phyloP scores from a whole-genome alignment of 306 rosid genomes.

The Ormosia semicastrata region DNA sequence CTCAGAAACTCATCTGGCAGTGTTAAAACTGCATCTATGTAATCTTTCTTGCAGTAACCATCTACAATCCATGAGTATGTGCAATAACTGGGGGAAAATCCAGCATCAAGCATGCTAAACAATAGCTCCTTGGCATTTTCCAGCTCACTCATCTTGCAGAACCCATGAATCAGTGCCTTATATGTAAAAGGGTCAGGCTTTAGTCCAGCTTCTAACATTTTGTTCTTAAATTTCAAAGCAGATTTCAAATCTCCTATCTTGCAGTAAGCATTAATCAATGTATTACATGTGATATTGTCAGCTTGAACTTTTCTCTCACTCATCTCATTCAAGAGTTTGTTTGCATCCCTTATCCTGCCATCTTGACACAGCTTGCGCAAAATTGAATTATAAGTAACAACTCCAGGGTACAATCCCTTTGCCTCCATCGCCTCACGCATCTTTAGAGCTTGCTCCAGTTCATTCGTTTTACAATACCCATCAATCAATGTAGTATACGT shows the following conservation, averaged over 20 bases:
- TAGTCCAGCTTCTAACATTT: constrained; percentile 73
- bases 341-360: constrained; percentile 81
- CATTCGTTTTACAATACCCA: constrained; percentile 71
- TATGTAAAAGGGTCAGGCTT: constrained; percentile 74
- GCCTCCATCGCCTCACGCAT: constrained; percentile 64
- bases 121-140: constrained; percentile 59
- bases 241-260: constrained; percentile 77
- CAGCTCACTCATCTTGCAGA: constrained; percentile 60
- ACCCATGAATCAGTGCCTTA: constrained; percentile 82
- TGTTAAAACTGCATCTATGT: constrained; percentile 53
- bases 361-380: constrained; percentile 72
- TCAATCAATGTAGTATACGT: constrained; percentile 84
- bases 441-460: constrained; percentile 70
- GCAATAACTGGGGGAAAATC: constrained; percentile 65
- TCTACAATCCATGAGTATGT: constrained; percentile 81
- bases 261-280: constrained; percentile 85
- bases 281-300: constrained; percentile 86
- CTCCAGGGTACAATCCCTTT: constrained; percentile 72
- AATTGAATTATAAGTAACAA: constrained; percentile 77
- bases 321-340: constrained; percentile 81
- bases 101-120: constrained; percentile 67
- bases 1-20: constrained; percentile 62
- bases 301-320: constrained; percentile 69
- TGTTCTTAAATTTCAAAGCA: constrained; percentile 73
- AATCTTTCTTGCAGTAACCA: constrained; percentile 56